These are phyloP conservation scores for Cyberlindnera nakhonratchasimensis DNA, from an alignment of 805 yeast genomes.

Conservation along the genomic window DNA sequence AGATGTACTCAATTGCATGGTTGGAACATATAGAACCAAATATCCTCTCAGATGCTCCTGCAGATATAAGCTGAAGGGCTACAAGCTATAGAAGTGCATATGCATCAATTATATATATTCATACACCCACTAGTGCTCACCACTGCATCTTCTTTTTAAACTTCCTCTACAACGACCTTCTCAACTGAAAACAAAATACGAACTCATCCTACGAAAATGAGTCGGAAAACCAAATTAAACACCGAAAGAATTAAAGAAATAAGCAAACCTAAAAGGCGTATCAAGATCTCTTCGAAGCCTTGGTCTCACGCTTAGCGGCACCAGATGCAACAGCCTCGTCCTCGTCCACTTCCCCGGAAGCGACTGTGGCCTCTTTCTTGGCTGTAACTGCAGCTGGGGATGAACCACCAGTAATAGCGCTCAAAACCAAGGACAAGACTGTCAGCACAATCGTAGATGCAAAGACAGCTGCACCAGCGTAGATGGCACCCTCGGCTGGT, in stretches of 20 bases:
- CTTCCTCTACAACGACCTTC: background rate
- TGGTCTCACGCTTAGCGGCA: slow-evolving; percentile 19
- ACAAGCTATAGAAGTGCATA: too few species aligned
- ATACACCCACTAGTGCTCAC: background rate
- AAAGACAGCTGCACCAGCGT: slow-evolving; percentile 40
- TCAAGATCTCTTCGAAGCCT: slow-evolving; percentile 19
- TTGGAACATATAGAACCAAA: too few species aligned
- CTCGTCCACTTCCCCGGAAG: slow-evolving; percentile 4
- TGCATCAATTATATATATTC: too few species aligned
- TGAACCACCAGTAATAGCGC: slow-evolving; percentile 24
- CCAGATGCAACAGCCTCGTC: slow-evolving; percentile 17
- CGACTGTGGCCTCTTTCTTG: slow-evolving; percentile 1
- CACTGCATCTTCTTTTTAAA: background rate
- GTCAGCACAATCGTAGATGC: slow-evolving; percentile 43
- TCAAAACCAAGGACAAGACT: slow-evolving; percentile 34
- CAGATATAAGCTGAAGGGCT: too few species aligned
- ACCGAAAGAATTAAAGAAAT: background rate
- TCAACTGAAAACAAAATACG: background rate
- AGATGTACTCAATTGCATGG: too few species aligned
- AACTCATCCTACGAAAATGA: background rate
- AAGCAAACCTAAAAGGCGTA: background rate
- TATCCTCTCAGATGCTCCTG: too few species aligned
- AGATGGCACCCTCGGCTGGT: slow-evolving; percentile 50
- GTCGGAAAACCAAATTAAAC: background rate
- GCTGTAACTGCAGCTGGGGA: slow-evolving; percentile 4